A percentile compares a stretch with the other conserved stretches of the same genome.
Conservation (phyloP, 371 early-diverging fungal species). For the Synchytrium microbalum region DNA sequence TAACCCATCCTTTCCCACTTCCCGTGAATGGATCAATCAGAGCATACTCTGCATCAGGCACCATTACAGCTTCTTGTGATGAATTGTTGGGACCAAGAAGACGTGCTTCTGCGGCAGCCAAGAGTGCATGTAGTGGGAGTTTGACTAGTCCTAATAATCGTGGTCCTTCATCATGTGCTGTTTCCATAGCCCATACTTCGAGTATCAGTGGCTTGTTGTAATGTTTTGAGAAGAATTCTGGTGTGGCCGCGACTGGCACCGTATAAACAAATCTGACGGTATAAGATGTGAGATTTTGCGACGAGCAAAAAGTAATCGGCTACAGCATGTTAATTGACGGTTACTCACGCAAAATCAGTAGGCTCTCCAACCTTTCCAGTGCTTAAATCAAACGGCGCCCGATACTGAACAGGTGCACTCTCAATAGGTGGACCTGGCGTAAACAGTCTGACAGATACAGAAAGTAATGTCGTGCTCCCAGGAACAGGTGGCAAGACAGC, state of each 20-base stretch:
- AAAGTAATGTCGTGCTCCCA: too few relatives aligned
- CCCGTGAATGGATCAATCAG: conserved; percentile 33
- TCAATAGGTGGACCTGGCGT: too few relatives aligned
- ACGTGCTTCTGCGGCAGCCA: conserved; percentile 17
- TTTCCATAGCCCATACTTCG: conserved; percentile 27
- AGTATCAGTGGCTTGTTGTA: conserved; percentile 20
- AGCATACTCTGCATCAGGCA: conserved; percentile 34
- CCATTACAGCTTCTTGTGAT: conserved; percentile 17
- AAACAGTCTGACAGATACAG: too few relatives aligned
- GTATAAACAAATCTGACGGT: conserved; percentile 27
- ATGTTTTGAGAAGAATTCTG: conserved; percentile 12
- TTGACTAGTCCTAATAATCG: conserved; percentile 24
- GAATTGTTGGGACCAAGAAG: not conserved
- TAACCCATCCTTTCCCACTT: conserved; percentile 29
- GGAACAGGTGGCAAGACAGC: too few relatives aligned
- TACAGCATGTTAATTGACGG: too few relatives aligned
- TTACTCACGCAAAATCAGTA: too few relatives aligned
- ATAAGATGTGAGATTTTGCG: too few relatives aligned
- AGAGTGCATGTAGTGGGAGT: conserved; percentile 24
- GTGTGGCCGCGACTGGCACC: conserved; percentile 25
- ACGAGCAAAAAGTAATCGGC: too few relatives aligned
- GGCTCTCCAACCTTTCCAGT: too few relatives aligned
- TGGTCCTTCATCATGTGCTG: conserved; percentile 12
- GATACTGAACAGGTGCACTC: too few relatives aligned
- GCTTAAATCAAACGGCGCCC: too few relatives aligned